Evolutionary conservation across 2,329 filamentous ascomycete species (phyloP).

Genomic region (Fusarium xyrophilum): DNA sequence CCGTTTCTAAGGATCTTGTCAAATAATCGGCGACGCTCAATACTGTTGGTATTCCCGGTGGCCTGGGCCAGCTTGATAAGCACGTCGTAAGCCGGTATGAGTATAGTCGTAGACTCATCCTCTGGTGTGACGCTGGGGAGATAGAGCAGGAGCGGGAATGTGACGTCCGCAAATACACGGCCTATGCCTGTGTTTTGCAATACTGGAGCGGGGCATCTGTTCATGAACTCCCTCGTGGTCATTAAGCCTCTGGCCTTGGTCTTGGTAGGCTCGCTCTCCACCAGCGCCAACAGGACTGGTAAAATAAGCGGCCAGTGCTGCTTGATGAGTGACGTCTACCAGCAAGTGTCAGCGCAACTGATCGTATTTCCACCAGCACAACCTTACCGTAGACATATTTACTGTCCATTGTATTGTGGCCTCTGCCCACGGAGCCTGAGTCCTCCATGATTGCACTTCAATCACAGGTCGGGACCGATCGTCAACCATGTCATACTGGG

Average conservation of each 20-base stretch:
- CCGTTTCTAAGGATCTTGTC: conserved; percentile 64
- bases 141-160: conserved; percentile 76
- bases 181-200: conserved; percentile 70
- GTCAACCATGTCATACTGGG: conserved; percentile 29
- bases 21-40: conserved; percentile 51
- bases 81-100: conserved; percentile 70
- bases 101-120: conserved; percentile 69
- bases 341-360: not conserved
- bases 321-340: conserved; percentile 54
- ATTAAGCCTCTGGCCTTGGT: conserved; percentile 64
- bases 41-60: conserved; percentile 36
- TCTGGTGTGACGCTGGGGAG: conserved; percentile 80
- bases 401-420: conserved; percentile 62
- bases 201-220: conserved; percentile 58
- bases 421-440: conserved; percentile 26
- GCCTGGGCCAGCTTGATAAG: conserved; percentile 63
- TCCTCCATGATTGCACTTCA: conserved; percentile 37
- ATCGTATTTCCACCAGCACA: not conserved
- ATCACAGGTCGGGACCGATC: not conserved
- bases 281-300: conserved; percentile 72
- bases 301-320: conserved; percentile 72
- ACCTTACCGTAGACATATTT: conserved; percentile 56
- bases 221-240: conserved; percentile 62
- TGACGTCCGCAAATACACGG: conserved; percentile 70
- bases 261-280: conserved; percentile 66